Evolutionary conservation across 805 yeast genomes (phyloP).

Genomic region (Saccharomyces jurei): DNA sequence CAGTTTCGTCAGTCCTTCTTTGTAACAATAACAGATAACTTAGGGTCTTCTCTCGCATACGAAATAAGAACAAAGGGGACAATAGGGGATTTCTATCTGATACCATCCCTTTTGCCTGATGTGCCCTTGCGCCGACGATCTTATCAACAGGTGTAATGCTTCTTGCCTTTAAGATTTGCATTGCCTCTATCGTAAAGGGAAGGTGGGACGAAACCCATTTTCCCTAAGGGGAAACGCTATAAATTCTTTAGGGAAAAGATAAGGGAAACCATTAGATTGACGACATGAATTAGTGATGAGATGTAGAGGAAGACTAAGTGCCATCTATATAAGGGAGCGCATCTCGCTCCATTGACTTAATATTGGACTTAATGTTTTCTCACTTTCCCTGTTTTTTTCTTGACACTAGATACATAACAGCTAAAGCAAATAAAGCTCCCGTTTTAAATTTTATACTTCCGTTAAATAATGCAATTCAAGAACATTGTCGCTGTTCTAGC

Average conservation of each 20-base stretch:
- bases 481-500: slow-evolving; percentile 60
- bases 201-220: neutral
- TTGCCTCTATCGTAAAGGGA: neutral
- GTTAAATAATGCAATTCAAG: slow-evolving; percentile 59
- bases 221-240: neutral
- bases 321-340: neutral
- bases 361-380: neutral
- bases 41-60: neutral
- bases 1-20: neutral
- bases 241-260: neutral
- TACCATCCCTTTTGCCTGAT: neutral
- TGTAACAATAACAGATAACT: neutral
- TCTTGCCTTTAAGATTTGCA: neutral
- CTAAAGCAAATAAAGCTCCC: slow-evolving; percentile 1
- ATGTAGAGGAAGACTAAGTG: neutral
- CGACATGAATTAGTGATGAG: neutral
- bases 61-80: neutral
- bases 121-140: neutral
- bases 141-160: neutral
- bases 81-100: neutral
- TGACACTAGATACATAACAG: neutral
- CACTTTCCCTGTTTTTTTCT: neutral
- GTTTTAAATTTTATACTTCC: slow-evolving; percentile 6
- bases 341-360: neutral
- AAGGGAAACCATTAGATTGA: neutral